Base-by-base conservation (phyloP, 1,284 basidiomycete species). In the Nidula niveotomentosa region DNA sequence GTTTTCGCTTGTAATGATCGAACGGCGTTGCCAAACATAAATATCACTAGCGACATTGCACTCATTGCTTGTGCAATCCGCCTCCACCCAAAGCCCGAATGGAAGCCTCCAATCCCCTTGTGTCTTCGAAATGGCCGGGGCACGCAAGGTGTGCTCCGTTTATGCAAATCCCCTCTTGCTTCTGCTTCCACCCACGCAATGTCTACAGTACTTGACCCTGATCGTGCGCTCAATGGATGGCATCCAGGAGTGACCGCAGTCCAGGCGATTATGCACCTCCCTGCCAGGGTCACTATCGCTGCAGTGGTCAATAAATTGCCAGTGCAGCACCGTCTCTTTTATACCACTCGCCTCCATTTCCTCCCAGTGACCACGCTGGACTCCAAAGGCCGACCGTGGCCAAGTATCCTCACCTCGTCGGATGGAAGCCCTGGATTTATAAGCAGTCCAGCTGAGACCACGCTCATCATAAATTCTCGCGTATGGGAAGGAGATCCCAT, bases 401-500 rank as follows among this genome's bases (percentile, higher is more conserved):
- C 75, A 9, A 78, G 78, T 0, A 69, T 82, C 15, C 65, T 81
- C 6, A 66, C 74, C 5, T 73, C 69, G 4, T 51, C 58, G 30
- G 67, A 71, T 46, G 80, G 76, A 2, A 54, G 66, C 36, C 67
- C 66, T 6, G 80, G 78, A 0, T 86, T 83, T 59, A 72, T 80
- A 13, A 64, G 62, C 1, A 73, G 75, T 51, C 70, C 74, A 8
- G 66, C 60, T 37, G 72, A 75, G 35, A 76, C 69, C 15, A 70
- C 69, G 7, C 65, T 88, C 6, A 63, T 66, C 1, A 66, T 86
- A 49, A 64, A 75, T 13, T 73, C 77, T 5, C 66, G 66, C 30
- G 56, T 79, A 2, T 85, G 81, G 82, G 72, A 75, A 1, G 84
- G 85, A 0, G 85, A 88, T 51, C 86, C 86, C 0, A 67, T 85